phyloP scores from a whole-genome alignment of 805 yeast species.

The Nematodospora valgi region DNA sequence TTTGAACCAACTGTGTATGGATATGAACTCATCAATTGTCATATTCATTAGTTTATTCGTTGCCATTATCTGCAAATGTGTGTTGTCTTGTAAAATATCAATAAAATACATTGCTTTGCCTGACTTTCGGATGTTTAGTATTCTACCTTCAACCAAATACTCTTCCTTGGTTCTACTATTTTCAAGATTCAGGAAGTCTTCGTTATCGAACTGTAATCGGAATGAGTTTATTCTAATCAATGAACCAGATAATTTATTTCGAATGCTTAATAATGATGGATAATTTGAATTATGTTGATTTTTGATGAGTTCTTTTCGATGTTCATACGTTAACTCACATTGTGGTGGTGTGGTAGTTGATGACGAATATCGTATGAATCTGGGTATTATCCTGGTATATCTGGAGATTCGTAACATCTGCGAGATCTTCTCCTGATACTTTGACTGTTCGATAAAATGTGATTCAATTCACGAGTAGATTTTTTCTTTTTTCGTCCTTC shows the following conservation, averaged over 20 bases:
- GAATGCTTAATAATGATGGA: slow-evolving; percentile 10
- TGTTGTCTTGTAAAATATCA: slow-evolving; percentile 62
- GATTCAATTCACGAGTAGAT: too few relatives aligned
- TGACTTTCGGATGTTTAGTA: slow-evolving; percentile 54
- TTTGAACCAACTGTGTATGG: slow-evolving; percentile 42
- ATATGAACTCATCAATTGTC: slow-evolving; percentile 40
- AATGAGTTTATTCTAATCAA: slow-evolving; percentile 7
- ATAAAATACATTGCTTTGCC: slow-evolving; percentile 69
- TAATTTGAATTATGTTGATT: slow-evolving; percentile 5
- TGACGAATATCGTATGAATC: too few relatives aligned
- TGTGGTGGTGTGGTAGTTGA: too few relatives aligned
- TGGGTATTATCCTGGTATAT: too few relatives aligned
- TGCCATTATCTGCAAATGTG: slow-evolving; percentile 59
- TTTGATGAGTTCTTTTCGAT: not conserved
- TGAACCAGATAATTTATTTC: slow-evolving; percentile 4
- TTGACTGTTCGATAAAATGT: too few relatives aligned
- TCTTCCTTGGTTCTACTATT: slow-evolving; percentile 7
- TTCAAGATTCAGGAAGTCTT: slow-evolving; percentile 10
- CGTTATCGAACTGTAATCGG: slow-evolving; percentile 6
- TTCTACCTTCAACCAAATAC: slow-evolving; percentile 48
- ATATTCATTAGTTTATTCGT: slow-evolving; percentile 47
- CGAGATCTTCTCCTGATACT: too few relatives aligned
- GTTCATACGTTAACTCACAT: slow-evolving; percentile 3
- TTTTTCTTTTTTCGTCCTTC: too few relatives aligned
- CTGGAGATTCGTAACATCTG: too few relatives aligned